Base-by-base conservation (phyloP, 768 basidiomycete species). In the Scleroderma citrinum region DNA sequence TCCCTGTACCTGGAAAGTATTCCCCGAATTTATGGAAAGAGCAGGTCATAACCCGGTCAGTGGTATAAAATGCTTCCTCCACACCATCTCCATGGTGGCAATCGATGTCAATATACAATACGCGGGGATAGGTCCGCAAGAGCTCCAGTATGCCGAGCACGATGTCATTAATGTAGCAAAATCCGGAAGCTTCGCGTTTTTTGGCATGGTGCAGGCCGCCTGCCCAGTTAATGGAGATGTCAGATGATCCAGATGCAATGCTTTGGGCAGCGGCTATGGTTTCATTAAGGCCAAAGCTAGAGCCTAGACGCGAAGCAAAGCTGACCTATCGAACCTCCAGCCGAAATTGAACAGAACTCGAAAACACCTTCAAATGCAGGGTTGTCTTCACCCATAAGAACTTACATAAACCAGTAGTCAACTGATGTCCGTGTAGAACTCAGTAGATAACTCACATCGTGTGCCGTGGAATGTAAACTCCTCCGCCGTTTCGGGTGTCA, bases 131-230 rank as follows among this genome's bases (percentile, higher is more conserved):
- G 48, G 74, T 80, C 56, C 93, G 81, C n/a, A 95, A 72, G 7
- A 99, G 82, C 66, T 96, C 95, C 42, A 99, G 77, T 34, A 96
- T 95, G 38, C 83, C 87, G 21, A 98, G 83, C 1, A 96, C 93
- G 63, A 97, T 99, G 67, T 94, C 90, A 67, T 99, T 99, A 69
- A 98, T 85, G 73, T 98, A 99, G 75, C 96, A 99, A 70, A 99
- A 99, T 13, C 96, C 96, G 7, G 88, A 90, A 0, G 95, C 96
- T 71, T 97, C 96, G 48, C 89, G 81, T 66, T 97, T 98, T 72
- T 99, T 99, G n/a, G 96, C 96, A 66, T 99, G 96, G 69, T 99
- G 96, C 3, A 99, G 77, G 2, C 96, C 96, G 8, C 96, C 96
- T 1, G 96, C 92, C 96, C 94, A 97, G 69, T 97, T 96, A 54